Conservation (phyloP, 352 stramenopile species). For the Phytophthora pluvialis region DNA sequence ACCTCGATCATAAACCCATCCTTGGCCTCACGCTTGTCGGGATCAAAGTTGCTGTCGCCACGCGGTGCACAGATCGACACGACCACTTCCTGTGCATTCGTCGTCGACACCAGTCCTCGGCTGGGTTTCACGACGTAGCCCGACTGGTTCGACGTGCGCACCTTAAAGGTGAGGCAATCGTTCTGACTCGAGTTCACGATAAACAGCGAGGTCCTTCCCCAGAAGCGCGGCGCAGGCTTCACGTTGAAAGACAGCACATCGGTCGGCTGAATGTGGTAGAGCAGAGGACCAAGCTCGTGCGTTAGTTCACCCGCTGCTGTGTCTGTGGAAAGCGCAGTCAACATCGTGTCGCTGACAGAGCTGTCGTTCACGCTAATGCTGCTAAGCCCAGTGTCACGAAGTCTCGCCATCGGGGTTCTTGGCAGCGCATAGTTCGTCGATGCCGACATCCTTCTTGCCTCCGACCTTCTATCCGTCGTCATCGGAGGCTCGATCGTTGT, state of each 20-base stretch:
- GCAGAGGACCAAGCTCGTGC: slow-evolving; percentile 22
- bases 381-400: slow-evolving; percentile 26
- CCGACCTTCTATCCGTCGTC: slow-evolving; percentile 9
- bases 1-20: slow-evolving; percentile 79
- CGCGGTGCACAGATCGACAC: slow-evolving; percentile 56
- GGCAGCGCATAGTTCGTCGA: slow-evolving; percentile 9
- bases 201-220: slow-evolving; percentile 55
- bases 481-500: slow-evolving; percentile 32
- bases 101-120: slow-evolving; percentile 63
- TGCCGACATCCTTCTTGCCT: slow-evolving; percentile 7
- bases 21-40: slow-evolving; percentile 56
- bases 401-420: slow-evolving; percentile 1
- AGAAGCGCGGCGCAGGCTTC: slow-evolving; percentile 38
- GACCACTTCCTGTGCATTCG: slow-evolving; percentile 66
- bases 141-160: slow-evolving; percentile 82
- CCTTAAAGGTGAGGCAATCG: slow-evolving; percentile 70
- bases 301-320: slow-evolving; percentile 7
- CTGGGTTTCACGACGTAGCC: slow-evolving; percentile 82
- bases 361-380: slow-evolving; percentile 32
- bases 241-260: slow-evolving; percentile 53
- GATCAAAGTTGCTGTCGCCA: slow-evolving; percentile 42
- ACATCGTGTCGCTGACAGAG: slow-evolving; percentile 39
- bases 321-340: slow-evolving; percentile 32
- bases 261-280: slow-evolving; percentile 54
- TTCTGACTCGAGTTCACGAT: slow-evolving; percentile 63